Base-by-base conservation (phyloP, 257 asterid species). In the Ballota nigra region DNA sequence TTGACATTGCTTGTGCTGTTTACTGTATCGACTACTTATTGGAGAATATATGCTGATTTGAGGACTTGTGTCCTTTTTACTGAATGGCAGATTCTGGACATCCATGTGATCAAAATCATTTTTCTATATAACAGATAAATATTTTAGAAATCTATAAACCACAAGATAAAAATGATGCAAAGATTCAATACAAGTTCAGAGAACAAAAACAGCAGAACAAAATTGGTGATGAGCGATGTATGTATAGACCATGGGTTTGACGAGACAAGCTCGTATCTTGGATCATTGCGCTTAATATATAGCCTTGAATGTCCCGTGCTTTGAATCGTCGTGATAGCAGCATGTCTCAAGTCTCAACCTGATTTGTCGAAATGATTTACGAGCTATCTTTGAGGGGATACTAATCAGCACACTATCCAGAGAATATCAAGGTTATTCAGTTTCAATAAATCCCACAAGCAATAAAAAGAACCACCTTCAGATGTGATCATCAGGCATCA, bases 401-500 rank as follows among this genome's bases (percentile, higher is more conserved):
- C 0, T 1, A 4, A n/a, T 47, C 55, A 47, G 9, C 20, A 47
- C 20, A 51, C 0, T 18, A 51, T 51, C 7, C 57, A 51, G 57
- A 51, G 12, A 51, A 51, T 51, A 24, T 51, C 57, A 6, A 51
- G 57, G 24, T 5, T 18, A 18, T 51, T 51, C 26, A 16, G 57
- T 51, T 51, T 51, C 26, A 49, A 51, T 8, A 51, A 16, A 16
- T 51, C 18, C 24, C 57, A 51, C 24, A 51, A 51, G 57, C 12
- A n/a, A 6, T 13, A 13, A 43, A 49, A 51, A 16, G 55, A 12
- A 33, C 23, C 66, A 76, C 80, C 86, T 56, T 40, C 9, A 72
- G 34, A 63, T 68, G 63, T 55, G 69, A 59, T 43, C 67, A 8
- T 64, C 61, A 71, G 41, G 75, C 61, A 77, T 68, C 70, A 66